Evolutionary conservation across 2,329 filamentous ascomycete species (phyloP), one percentile per base, ranked within the genome.

Genomic region (Blastomyces gilchristii): DNA sequence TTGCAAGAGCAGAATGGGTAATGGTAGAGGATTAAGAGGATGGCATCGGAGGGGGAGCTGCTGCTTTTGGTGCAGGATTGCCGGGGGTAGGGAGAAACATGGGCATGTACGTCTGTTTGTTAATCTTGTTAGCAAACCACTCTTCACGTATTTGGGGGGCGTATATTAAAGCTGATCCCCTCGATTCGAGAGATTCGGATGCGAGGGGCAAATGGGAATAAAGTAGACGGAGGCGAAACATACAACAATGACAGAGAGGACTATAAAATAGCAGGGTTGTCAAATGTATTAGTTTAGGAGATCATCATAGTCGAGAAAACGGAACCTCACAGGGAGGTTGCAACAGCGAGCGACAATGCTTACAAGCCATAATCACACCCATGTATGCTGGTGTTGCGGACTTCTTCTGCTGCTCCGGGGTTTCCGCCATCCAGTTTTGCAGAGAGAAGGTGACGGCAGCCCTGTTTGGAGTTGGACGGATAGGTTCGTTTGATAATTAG

Each of bases 311-410:
- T 52, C 22, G 43, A 54, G 31, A n/a, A 18, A 50, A 28, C 25
- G 39, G 47, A 43, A 28, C 12, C 11, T 1, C 41, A 45, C 25
- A 52, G 63, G 61, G 65, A 65, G 61, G 47, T 14, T 37, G 12
- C 34, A 14, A 9, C 64, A 16, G 39, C 14, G 58, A 37, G 57
- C 8, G 59, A 62, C 25, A 59, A 18, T 52, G 83, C 86, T 70
- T 80, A 91, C 88, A 71, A 25, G 89, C 85, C 89, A 95, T 94
- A 75, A 86, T 83, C 63, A 94, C 85, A 63, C 86, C 86, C 76
- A 94, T 87, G 73, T 85, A 86, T 61, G 81, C 84, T 2, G 92
- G 91, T 5, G 90, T 92, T 56, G 81, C 78, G 34, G 84, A 77
- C 64, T 78, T 86, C 74, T 85, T 87, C 76, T 75, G 78, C 67